Evolutionary conservation across 352 stramenopile species (phyloP).

Genomic region (Phytophthora pistaciae): DNA sequence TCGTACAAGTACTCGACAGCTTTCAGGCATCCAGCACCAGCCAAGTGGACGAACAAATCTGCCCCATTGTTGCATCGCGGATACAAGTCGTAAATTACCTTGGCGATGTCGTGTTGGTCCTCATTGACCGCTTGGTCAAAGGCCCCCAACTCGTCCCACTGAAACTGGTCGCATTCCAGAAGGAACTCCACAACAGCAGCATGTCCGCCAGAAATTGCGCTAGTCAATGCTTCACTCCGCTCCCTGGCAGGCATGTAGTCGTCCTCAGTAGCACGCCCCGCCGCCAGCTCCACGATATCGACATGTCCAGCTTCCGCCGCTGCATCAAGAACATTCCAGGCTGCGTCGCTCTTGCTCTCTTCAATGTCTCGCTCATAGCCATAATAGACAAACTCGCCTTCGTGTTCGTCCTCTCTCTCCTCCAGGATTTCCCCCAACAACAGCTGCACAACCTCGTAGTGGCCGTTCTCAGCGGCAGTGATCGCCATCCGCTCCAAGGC

Average conservation of each 20-base stretch:
- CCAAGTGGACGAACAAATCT: not conserved
- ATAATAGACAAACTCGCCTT: too few species aligned
- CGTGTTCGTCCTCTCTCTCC: too few species aligned
- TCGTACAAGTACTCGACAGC: not conserved
- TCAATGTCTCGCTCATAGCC: too few species aligned
- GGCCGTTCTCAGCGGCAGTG: too few species aligned
- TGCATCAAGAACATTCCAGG: not conserved
- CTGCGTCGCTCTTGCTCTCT: not conserved
- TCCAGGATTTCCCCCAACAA: too few species aligned
- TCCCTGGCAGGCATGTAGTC: not conserved
- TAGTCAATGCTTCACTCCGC: not conserved
- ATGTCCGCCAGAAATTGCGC: slow-evolving; percentile 1
- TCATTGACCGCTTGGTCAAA: slow-evolving; percentile 3
- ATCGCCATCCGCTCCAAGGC: too few species aligned
- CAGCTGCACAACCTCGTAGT: too few species aligned
- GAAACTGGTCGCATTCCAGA: not conserved
- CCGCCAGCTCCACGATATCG: not conserved
- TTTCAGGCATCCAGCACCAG: not conserved
- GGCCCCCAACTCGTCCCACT: not conserved
- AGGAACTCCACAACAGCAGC: slow-evolving; percentile 5
- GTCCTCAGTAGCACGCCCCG: too few species aligned
- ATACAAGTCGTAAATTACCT: slow-evolving; percentile 1
- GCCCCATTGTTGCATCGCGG: not conserved
- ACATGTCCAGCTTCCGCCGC: not conserved
- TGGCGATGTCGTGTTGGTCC: not conserved